phyloP scores from a whole-genome alignment of 73 alveolate species.

The Tetrahymena borealis region DNA sequence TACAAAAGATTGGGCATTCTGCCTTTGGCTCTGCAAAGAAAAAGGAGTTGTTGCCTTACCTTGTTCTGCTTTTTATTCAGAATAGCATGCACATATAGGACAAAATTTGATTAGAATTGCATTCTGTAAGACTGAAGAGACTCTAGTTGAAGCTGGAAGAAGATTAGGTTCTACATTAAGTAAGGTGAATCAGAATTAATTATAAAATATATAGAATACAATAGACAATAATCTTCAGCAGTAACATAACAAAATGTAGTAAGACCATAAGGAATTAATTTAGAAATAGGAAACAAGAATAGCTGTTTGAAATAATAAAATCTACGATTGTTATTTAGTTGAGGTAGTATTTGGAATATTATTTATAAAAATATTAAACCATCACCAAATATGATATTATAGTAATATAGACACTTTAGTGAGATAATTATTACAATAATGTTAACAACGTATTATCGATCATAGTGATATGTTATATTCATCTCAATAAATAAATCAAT shows the following conservation, averaged over 20 bases:
- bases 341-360: no score
- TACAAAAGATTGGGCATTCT: slow-evolving; percentile 18
- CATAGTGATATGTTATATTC: no score
- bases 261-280: background rate
- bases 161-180: background rate
- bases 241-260: background rate
- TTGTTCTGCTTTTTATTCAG: slow-evolving; percentile 3
- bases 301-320: background rate
- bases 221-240: background rate
- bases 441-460: no score
- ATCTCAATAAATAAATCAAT: no score
- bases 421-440: no score
- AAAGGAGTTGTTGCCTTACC: slow-evolving; percentile 11
- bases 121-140: background rate
- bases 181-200: background rate
- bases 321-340: no score
- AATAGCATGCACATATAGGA: background rate
- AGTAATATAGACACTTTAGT: no score
- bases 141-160: slow-evolving; percentile 7
- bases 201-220: background rate
- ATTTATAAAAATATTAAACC: no score
- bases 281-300: background rate
- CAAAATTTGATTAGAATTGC: slow-evolving; percentile 7
- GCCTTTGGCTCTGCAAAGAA: slow-evolving; percentile 1
- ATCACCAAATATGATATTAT: no score